These are phyloP conservation scores for Panaeolus cyanescens DNA, from an alignment of 768 basidiomycete genomes.

Conservation along the genomic window DNA sequence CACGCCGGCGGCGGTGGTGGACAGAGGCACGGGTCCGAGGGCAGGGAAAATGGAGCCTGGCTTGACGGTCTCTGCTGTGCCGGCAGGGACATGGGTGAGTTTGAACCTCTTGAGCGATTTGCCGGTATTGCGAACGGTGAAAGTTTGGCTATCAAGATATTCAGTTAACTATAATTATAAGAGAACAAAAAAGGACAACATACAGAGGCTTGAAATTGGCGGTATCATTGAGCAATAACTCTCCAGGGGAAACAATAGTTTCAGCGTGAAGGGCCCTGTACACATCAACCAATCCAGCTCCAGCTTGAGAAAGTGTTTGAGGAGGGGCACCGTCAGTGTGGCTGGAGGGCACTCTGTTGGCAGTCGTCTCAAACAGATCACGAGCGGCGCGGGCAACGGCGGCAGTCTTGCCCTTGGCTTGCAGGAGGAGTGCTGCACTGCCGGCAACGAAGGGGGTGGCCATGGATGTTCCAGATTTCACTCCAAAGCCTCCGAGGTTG, in stretches of 20 bases:
- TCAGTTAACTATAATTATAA: not conserved
- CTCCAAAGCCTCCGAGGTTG: conserved; percentile 33
- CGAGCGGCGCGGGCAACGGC: conserved; percentile 30
- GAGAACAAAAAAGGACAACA: conserved; percentile 19
- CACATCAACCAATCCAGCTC: conserved; percentile 58
- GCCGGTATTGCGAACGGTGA: conserved; percentile 55
- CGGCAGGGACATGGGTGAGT: conserved; percentile 57
- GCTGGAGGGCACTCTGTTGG: conserved; percentile 41
- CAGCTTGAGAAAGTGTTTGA: conserved; percentile 54
- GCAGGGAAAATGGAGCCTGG: conserved; percentile 42
- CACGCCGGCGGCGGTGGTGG: conserved; percentile 45
- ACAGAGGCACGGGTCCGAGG: conserved; percentile 53
- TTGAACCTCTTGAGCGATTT: conserved; percentile 42
- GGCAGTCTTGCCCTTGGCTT: conserved; percentile 33
- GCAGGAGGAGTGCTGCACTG: conserved; percentile 38
- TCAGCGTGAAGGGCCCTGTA: conserved; percentile 56
- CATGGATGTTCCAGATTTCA: conserved; percentile 44
- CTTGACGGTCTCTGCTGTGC: conserved; percentile 49
- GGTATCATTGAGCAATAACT: conserved; percentile 68
- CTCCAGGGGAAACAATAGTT: conserved; percentile 53
- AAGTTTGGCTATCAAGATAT: conserved; percentile 38
- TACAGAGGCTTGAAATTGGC: conserved; percentile 49
- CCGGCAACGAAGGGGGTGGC: conserved; percentile 44
- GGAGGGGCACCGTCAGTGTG: conserved; percentile 50
- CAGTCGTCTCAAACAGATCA: conserved; percentile 51